Base-by-base conservation (phyloP, 352 stramenopile species). In the Phytopythium delawarense region DNA sequence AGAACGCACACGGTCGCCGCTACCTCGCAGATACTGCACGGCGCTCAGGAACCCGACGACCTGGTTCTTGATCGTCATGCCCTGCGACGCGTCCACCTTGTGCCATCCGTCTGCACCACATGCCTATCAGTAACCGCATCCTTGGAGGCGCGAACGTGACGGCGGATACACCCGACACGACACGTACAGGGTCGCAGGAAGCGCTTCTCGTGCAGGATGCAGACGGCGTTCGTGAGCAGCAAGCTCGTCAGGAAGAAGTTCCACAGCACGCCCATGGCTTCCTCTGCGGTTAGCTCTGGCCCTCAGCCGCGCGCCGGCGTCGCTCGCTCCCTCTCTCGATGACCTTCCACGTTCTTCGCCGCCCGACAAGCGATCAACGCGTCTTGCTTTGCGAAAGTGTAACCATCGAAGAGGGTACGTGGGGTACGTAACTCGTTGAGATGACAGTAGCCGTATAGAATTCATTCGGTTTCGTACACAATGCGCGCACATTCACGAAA, bases 1-100 rank as follows among this genome's bases (percentile, higher is more conserved):
- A 25, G 3, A 48, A 12, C 34, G 34, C 42, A 13, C 18, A 16
- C 0, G 6, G 20, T 23, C 42, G 1, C 70, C 78, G 25, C 53
- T 79, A 96, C 87, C 77, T 66, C 87, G 71, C 28, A 96, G 65
- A 75, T 93, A 96, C 67, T 92, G 87, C 57, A 96, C 85, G 6
- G 87, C 85, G 34, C 91, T 75, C 28, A 96, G 71, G 59, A 96
- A 91, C 51, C 87, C 85, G 34, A 94, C 74, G 66, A 93, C 67
- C 69, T 96, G 87, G 71, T 96, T 96, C 74, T 94, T 94, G 60
- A 94, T 79, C 37, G 83, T 91, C 80, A 87, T 78, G 56, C 87
- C 87, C 57, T 94, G 72, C 25, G 81, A 85, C 44, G 85, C 80
- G 44, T 94, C 86, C 56, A 94, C 75, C 55, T 81, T 78, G 69